Base-by-base conservation (phyloP, 2,329 filamentous ascomycete species). In the Aspergillus sp. region DNA sequence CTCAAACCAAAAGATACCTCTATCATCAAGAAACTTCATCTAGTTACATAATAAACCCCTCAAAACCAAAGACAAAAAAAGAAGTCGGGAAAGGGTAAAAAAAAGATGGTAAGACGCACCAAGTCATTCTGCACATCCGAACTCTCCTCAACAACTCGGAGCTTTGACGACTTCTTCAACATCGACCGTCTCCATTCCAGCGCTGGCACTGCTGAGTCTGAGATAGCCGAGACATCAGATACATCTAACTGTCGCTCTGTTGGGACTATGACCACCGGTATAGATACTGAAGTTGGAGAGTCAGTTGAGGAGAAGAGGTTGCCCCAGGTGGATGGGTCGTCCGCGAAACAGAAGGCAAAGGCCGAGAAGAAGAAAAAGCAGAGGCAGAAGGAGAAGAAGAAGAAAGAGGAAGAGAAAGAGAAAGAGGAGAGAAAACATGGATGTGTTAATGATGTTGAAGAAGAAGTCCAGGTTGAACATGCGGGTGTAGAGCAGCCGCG, bases 91-190 rank as follows among this genome's bases (percentile, higher is more conserved):
- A 42, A 46, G 13, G 39, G 9, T 40, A 52, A 27, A 33, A 41
- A 42, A 48, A 54, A n/a, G 15, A 64, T 64, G 61, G 22, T 37
- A 15, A 59, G 64, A 41, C 57, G 59, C 20, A 30, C 27, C 27
- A 40, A 55, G 19, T 61, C 65, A 12, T 58, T 65, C 54, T 65
- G 65, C 47, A 33, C 62, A 4, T 58, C 62, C 11, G 62, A 66
- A 8, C 24, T 64, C 11, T 61, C 57, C 4, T 54, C 58, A 3
- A 40, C 34, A 4, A 39, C 46, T 12, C 51, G 46, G 13, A 24
- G 37, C 8, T 46, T 61, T 5, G 62, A 64, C 30, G 34, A 47
- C 19, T 60, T 47, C 41, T 65, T 65, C 42, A 22, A 19, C 4
- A 52, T 64, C 27, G 39, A 22, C 12, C 62, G 62, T 5, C 24